Conservation (phyloP, 2,329 filamentous ascomycete genomes). For the Diplodia sapinea region DNA sequence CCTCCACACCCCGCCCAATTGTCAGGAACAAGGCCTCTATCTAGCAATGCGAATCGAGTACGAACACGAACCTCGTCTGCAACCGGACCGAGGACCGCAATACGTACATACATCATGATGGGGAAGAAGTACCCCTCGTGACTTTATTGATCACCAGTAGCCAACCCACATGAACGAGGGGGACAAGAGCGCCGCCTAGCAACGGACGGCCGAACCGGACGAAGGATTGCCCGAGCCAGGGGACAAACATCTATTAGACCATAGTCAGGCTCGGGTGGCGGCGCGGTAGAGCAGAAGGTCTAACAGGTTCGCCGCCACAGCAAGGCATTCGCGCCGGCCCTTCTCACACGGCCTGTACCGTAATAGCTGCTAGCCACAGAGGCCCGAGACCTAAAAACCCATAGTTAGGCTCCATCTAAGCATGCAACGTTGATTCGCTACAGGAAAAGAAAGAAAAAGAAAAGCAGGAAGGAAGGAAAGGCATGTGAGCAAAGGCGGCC, state of each 20-base stretch:
- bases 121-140: background rate
- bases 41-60: background rate
- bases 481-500: background rate
- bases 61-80: background rate
- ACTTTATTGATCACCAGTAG: background rate
- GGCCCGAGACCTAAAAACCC: background rate
- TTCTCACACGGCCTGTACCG: background rate
- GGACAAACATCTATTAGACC: background rate
- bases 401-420: background rate
- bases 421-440: background rate
- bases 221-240: background rate
- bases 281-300: background rate
- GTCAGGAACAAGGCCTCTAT: background rate
- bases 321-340: background rate
- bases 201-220: no score
- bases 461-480: background rate
- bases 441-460: background rate
- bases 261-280: background rate
- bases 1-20: background rate
- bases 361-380: background rate
- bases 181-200: background rate
- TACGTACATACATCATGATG: background rate
- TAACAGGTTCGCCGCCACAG: background rate
- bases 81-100: background rate
- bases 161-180: background rate